These are phyloP conservation scores for Ophiostoma pallidulum DNA, from an alignment of 2,329 filamentous ascomycete species.

Conservation along the genomic window DNA sequence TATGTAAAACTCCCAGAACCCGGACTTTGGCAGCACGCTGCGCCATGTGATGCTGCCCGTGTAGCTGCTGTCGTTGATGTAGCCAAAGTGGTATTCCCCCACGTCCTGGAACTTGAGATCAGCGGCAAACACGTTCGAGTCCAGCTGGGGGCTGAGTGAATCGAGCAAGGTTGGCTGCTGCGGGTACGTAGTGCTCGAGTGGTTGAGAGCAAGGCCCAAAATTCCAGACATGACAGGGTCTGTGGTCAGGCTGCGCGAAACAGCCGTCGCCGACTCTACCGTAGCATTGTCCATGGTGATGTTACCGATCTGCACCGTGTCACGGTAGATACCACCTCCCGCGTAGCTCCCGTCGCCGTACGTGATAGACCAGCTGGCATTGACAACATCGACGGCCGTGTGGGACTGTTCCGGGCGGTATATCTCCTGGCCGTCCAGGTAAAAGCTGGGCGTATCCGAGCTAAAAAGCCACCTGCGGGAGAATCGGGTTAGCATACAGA, in stretches of 20 bases:
- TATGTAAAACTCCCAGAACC: slow-evolving; percentile 32
- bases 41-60: slow-evolving; percentile 34
- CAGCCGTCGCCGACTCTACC: slow-evolving; percentile 38
- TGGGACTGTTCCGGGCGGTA: slow-evolving; percentile 38
- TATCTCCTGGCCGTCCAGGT: slow-evolving; percentile 35
- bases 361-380: slow-evolving; percentile 39
- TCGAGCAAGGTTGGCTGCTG: slow-evolving; percentile 36
- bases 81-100: slow-evolving; percentile 44
- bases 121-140: slow-evolving; percentile 36
- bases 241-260: slow-evolving; percentile 30
- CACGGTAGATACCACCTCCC: slow-evolving; percentile 40
- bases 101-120: slow-evolving; percentile 39
- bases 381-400: slow-evolving; percentile 32
- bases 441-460: slow-evolving; percentile 35
- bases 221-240: slow-evolving; percentile 40
- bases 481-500: slow-evolving; percentile 12
- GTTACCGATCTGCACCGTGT: slow-evolving; percentile 38
- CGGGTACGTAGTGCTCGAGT: slow-evolving; percentile 35
- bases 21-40: slow-evolving; percentile 41
- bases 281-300: slow-evolving; percentile 35
- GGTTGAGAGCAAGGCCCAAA: slow-evolving; percentile 40
- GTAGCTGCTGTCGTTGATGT: slow-evolving; percentile 32
- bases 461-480: slow-evolving; percentile 50
- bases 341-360: slow-evolving; percentile 38
- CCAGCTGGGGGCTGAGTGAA: slow-evolving; percentile 31